Evolutionary conservation across 2,329 filamentous ascomycete species (phyloP), one percentile per base, ranked within the genome.

Genomic region (Monascus ruber): DNA sequence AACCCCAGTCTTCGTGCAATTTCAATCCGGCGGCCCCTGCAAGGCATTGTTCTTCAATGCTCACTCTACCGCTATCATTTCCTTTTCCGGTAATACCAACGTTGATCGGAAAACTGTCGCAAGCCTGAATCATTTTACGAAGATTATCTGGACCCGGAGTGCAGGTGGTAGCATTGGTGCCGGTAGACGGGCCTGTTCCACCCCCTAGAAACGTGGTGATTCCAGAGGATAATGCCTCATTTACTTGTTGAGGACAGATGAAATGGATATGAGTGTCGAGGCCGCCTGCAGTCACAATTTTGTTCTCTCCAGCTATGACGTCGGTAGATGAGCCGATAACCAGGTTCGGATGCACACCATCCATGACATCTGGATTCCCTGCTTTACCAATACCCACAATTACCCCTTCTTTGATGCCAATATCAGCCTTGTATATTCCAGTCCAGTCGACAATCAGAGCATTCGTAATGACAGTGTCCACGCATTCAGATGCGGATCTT

Each of bases 351-450:
- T 81, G 71, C 5, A 96, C 85, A 4, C 85, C 85, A 27, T 91
- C 82, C 89, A 95, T 95, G 35, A 94, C 78, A 63, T 96, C 89
- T n/a, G 89, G 89, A 54, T 95, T 96, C 17, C 89, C 89, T 10
- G 89, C 86, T 64, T 96, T 95, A 43, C 89, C 89, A 50, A 96
- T 89, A 0, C 79, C 89, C 26, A 81, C 80, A 53, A 96, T 95
- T 31, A 83, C 59, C 2, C 89, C 88, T 49, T 87, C 65, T 62
- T 93, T 94, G 60, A 96, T 80, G 26, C 89, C 89, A 56, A 96
- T 94, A 60, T 96, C 89, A 5, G 88, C 89, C 67, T 96, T 96
- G 71, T 85, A 93, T 55, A 96, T 94, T 35, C 89, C 89, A 1
- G 76, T 82, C 75, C 83, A 93, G 65, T 96, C 89, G 17, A 96